Evolutionary conservation across 169 alveolate genomes (phyloP).

Genomic region (Toxoplasma gondii): DNA sequence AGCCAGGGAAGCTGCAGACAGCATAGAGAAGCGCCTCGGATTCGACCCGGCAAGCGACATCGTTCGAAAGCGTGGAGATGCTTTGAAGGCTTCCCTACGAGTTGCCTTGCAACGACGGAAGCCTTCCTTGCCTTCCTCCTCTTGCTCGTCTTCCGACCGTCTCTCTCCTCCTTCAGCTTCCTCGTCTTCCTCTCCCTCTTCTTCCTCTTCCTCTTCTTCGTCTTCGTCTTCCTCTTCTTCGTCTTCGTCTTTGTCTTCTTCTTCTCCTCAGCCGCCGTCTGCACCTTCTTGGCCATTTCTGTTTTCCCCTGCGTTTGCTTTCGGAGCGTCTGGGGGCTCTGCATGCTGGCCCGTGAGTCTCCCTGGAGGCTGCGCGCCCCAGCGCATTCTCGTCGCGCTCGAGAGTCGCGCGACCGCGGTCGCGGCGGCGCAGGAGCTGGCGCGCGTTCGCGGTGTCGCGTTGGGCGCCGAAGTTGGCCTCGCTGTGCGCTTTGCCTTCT

Average conservation of each 20-base stretch:
- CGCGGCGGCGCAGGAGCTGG: conserved; percentile 15
- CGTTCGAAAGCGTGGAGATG: background rate
- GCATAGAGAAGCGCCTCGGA: conserved; percentile 3
- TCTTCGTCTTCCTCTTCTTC: background rate
- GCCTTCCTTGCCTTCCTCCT: background rate
- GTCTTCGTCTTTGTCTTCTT: background rate
- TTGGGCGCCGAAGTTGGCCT: background rate
- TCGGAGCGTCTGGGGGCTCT: background rate
- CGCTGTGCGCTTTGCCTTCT: background rate
- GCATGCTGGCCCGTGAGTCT: background rate
- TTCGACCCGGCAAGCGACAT: background rate
- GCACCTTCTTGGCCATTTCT: background rate
- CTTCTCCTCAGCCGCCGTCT: background rate
- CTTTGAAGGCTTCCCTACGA: background rate
- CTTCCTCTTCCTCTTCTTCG: background rate
- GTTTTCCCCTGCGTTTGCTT: background rate
- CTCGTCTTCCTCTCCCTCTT: background rate
- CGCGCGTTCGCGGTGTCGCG: background rate
- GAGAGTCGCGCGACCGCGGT: background rate
- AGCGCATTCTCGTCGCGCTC: conserved; percentile 15
- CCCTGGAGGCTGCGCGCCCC: background rate
- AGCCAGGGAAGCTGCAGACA: background rate
- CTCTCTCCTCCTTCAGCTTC: background rate
- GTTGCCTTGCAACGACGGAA: background rate
- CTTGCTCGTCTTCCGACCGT: background rate